These are phyloP conservation scores for Ustilago loliicola DNA, from an alignment of 1,284 basidiomycete species.

Conservation along the genomic window DNA sequence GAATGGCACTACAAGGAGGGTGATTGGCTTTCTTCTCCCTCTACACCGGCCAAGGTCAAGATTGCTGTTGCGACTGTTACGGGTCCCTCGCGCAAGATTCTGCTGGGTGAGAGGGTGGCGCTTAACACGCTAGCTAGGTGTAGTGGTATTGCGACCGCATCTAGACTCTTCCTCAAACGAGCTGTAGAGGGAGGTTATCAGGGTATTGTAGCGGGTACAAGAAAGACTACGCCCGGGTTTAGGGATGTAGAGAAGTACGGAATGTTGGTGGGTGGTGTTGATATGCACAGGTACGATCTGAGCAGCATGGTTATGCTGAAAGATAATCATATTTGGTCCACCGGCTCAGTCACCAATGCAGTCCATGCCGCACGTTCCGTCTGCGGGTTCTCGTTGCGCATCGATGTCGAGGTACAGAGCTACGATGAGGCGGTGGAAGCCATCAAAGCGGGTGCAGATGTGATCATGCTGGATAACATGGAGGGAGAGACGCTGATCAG, in stretches of 20 bases:
- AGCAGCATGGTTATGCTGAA: conserved; percentile 99
- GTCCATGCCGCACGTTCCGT: conserved; percentile 86
- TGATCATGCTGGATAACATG: conserved; percentile 89
- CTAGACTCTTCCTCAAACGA: conserved; percentile 83
- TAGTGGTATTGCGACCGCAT: conserved; percentile 96
- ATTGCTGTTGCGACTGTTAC: conserved; percentile 84
- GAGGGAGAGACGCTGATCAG: conserved; percentile 59
- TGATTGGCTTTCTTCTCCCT: conserved; percentile 72
- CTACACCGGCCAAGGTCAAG: conserved; percentile 74
- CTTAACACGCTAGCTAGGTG: conserved; percentile 94
- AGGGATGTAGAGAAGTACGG: conserved; percentile 98
- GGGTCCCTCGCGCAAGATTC: conserved; percentile 86
- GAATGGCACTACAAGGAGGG: conserved; percentile 94
- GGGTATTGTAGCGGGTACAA: conserved; percentile 92
- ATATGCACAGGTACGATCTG: conserved; percentile 95
- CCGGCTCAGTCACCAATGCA: conserved; percentile 90
- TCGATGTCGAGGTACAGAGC: conserved; percentile 93
- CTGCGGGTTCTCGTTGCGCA: conserved; percentile 90
- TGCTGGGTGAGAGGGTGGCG: conserved; percentile 94
- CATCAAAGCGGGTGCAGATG: conserved; percentile 93
- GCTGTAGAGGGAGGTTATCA: conserved; percentile 84
- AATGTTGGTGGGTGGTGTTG: conserved; percentile 97
- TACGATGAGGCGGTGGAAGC: conserved; percentile 94
- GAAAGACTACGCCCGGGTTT: conserved; percentile 98
- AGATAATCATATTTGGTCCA: conserved; percentile 99